Evolutionary conservation across 2,329 filamentous ascomycete genomes (phyloP).

Genomic region (Exophiala sp.): DNA sequence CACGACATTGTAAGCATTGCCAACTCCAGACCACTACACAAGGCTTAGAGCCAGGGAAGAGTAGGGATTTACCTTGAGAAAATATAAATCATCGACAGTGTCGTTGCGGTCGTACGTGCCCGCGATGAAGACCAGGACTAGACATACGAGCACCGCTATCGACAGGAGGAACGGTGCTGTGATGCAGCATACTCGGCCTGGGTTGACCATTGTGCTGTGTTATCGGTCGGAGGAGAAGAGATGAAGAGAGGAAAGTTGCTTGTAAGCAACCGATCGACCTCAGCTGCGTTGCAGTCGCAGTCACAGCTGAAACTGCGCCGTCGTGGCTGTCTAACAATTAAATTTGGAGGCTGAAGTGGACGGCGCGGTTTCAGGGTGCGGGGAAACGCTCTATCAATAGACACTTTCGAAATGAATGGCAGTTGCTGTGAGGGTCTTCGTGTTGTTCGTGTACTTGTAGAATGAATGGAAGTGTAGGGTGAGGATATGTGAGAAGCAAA

Average conservation of each 20-base stretch:
- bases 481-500: background rate
- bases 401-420: too few species aligned
- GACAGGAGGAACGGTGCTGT: conserved; percentile 80
- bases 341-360: background rate
- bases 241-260: too few species aligned
- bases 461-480: background rate
- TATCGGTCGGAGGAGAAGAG: background rate
- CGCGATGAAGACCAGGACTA: conserved; percentile 56
- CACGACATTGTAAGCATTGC: conserved; percentile 41
- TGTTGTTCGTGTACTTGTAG: background rate
- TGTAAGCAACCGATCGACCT: too few species aligned
- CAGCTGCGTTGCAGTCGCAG: background rate
- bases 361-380: background rate
- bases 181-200: conserved; percentile 81
- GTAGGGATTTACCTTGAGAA: conserved; percentile 44
- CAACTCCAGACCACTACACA: conserved; percentile 3
- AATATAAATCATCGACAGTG: conserved; percentile 53
- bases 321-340: background rate
- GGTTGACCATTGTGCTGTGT: conserved; percentile 59
- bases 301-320: background rate
- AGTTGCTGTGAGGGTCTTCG: too few species aligned
- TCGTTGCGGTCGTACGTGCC: conserved; percentile 51
- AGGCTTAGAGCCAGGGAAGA: background rate
- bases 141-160: conserved; percentile 69
- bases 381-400: background rate